These are phyloP conservation scores for Wickerhamiella domercqiae DNA, from an alignment of 805 yeast genomes.

Conservation along the genomic window DNA sequence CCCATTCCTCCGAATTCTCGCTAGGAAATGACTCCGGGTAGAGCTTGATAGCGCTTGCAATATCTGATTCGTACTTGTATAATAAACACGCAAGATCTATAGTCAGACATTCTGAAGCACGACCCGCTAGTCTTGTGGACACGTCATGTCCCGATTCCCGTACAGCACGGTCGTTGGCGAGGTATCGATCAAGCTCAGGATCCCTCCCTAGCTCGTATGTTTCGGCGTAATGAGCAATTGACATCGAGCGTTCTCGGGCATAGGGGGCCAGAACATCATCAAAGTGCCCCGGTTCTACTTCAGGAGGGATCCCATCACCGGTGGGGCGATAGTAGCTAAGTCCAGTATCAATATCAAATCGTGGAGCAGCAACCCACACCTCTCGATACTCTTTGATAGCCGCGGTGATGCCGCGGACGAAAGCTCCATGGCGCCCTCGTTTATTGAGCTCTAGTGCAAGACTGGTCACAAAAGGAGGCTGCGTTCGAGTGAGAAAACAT, in stretches of 20 bases:
- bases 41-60: constrained; percentile 43
- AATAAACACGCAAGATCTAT: constrained; percentile 74
- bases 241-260: constrained; percentile 42
- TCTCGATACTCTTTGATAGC: constrained; percentile 75
- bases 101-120: constrained; percentile 79
- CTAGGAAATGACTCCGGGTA: constrained; percentile 36
- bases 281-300: constrained; percentile 84
- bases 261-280: constrained; percentile 53
- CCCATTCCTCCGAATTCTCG: constrained; percentile 48
- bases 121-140: constrained; percentile 74
- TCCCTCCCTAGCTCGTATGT: constrained; percentile 59
- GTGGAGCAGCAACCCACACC: constrained; percentile 66
- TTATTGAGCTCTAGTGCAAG: constrained; percentile 58
- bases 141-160: constrained; percentile 97
- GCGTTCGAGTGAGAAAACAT: constrained; percentile 80
- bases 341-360: constrained; percentile 60
- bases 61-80: constrained; percentile 81
- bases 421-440: constrained; percentile 26
- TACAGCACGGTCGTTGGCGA: constrained; percentile 84
- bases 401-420: constrained; percentile 48
- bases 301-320: constrained; percentile 74
- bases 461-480: constrained; percentile 93
- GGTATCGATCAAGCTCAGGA: constrained; percentile 76
- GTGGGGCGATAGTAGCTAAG: constrained; percentile 81
- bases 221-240: constrained; percentile 48